phyloP scores from a whole-genome alignment of 1,284 basidiomycete species.

The Hypsizygus ulmarius region DNA sequence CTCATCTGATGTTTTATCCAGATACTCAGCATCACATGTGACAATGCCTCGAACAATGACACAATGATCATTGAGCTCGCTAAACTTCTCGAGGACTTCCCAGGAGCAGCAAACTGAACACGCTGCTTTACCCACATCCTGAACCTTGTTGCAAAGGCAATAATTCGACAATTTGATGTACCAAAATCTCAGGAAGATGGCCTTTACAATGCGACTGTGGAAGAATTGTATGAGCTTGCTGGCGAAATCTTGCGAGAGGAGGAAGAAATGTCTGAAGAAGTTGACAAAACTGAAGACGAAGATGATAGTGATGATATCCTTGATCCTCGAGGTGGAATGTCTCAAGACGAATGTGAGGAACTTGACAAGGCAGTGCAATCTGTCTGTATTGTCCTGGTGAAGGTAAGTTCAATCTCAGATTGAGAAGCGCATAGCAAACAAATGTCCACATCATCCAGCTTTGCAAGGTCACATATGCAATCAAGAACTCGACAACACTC shows the following conservation, averaged over 20 bases:
- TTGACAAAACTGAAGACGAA: background rate
- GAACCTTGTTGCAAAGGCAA: constrained; percentile 20
- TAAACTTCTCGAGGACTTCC: constrained; percentile 11
- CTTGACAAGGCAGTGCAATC: constrained; percentile 4
- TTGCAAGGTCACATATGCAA: constrained; percentile 20
- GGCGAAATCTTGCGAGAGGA: background rate
- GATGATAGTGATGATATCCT: constrained; percentile 6
- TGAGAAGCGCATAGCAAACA: background rate
- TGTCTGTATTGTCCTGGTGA: constrained; percentile 4
- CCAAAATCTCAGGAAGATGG: constrained; percentile 7
- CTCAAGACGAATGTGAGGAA: constrained; percentile 1
- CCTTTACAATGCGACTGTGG: constrained; percentile 1
- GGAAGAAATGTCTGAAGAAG: background rate
- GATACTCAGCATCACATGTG: constrained; percentile 24
- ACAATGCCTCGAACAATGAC: constrained; percentile 31
- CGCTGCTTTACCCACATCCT: constrained; percentile 27
- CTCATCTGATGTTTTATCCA: background rate
- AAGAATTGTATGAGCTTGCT: constrained; percentile 7
- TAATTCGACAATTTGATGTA: constrained; percentile 16
- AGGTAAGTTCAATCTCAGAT: constrained; percentile 8
- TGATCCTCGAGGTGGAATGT: background rate
- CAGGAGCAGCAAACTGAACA: constrained; percentile 12
- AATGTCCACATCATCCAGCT: constrained; percentile 14
- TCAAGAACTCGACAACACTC: constrained; percentile 26
- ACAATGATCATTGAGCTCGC: constrained; percentile 21